Evolutionary conservation across 768 basidiomycete genomes (phyloP), one percentile per base, ranked within the genome.

Genomic region (Podaxis sp.): DNA sequence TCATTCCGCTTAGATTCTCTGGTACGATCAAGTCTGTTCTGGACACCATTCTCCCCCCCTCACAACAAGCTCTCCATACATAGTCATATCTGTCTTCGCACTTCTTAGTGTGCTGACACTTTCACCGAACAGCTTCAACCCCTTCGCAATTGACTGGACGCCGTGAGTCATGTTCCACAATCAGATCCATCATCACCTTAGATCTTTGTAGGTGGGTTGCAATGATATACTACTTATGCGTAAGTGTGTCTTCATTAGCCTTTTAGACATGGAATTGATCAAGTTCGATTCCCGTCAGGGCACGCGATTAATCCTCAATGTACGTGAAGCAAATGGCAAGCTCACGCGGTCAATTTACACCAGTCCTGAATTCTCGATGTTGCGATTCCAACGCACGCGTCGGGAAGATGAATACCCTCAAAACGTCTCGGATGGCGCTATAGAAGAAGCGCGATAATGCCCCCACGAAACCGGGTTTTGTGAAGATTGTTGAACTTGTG

Each of bases 321-420:
- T 58, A 13, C 57, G 57, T 6, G 46, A 58, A 17, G 57, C 57
- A 13, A 49, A 49, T 20, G 50, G 57, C 28, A 58, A 48, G 46
- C 33, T 58, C 17, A 30, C 57, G n/a, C 37, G 49, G 8, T 49
- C 57, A 2, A 36, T 58, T 17, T 50, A 10, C 10, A 50, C 49
- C 8, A 24, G 49, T 8, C 49, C 49, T 3, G 49, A 50, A 50
- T 50, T 50, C 22, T 22, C n/a, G 49, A 26, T 22, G 10, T 2
- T 50, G 11, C 49, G 24, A 22, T 50, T 50, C 26, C 49, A 28
- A 13, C 48, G 12, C 11, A 50, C 49, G 24, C 49, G 22, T 4
- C 49, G 49, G 6, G 49, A 22, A 50, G 49, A 46, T 20, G 44
- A 46, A 17, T n/a, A 17, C 20, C 2, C 12, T 46, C n/a, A 46